These are phyloP conservation scores for Phialophora tarda DNA, from an alignment of 2,329 filamentous ascomycete genomes.

Conservation along the genomic window DNA sequence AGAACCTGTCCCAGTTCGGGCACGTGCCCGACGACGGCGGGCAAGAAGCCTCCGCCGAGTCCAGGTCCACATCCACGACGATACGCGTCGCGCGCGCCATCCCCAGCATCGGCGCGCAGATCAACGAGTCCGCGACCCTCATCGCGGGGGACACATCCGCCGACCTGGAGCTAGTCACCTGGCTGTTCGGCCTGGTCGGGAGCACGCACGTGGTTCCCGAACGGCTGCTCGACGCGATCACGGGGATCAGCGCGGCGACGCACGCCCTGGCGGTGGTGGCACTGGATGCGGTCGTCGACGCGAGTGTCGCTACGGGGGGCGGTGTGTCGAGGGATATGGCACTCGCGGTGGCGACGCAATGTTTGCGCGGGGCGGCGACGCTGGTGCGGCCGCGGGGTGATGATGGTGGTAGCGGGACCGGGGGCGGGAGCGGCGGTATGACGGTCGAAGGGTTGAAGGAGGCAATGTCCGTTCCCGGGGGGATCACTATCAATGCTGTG, in stretches of 20 bases:
- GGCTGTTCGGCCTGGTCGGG: constrained; percentile 5
- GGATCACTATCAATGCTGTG: constrained; percentile 58
- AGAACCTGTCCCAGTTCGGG: not conserved
- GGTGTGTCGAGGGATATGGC: constrained; percentile 45
- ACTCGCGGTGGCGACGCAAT: constrained; percentile 55
- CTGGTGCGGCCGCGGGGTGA: constrained; percentile 34
- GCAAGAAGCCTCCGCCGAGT: not conserved
- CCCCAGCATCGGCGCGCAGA: constrained; percentile 53
- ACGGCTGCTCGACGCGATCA: constrained; percentile 61
- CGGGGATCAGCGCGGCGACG: constrained; percentile 56
- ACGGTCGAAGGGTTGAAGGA: constrained; percentile 53
- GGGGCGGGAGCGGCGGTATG: not conserved
- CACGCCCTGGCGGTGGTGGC: constrained; percentile 39
- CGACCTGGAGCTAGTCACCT: constrained; percentile 3
- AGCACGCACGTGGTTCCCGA: constrained; percentile 54
- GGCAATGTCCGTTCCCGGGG: constrained; percentile 57
- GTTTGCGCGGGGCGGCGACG: constrained; percentile 43
- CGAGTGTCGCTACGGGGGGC: constrained; percentile 57
- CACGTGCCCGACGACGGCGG: not conserved
- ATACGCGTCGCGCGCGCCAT: constrained; percentile 50
- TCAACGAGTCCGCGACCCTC: constrained; percentile 55
- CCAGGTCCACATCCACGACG: not conserved
- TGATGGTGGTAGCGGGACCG: too few relatives aligned
- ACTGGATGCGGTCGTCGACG: constrained; percentile 58
- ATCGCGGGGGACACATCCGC: constrained; percentile 54